Evolutionary conservation across 257 asterid genomes (phyloP), one percentile per base, ranked within the genome.

Genomic region (Avicennia marina): DNA sequence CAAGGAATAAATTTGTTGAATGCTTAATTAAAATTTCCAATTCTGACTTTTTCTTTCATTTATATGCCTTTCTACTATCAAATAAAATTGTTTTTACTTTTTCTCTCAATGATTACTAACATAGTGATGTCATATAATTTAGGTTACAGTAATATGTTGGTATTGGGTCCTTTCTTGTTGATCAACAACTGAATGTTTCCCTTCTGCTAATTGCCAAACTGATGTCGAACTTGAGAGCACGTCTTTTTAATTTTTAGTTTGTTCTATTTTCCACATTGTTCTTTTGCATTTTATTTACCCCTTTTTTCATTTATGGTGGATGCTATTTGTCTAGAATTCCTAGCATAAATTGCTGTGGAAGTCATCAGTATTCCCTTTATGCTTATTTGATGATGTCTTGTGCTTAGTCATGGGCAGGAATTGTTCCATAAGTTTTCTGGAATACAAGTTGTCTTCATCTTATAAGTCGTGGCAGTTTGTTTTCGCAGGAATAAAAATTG

Each of bases 401-500:
- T 29, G 5, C 33, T 29, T 29, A 29, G 33, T 2, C 12, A 36
- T 36, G 6, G 10, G 41, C 3, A 4, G 41, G 13, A 11, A 36
- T 36, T 31, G 18, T 32, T 10, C 18, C 13, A 1, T 11, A 5
- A 36, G 41, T 36, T 11, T 44, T 6, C 27, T 10, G 7, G 4
- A 5, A 20, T 16, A 8, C 12, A 0, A 58, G 29, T 50, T 63
- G 50, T 73, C 67, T 77, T 74, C 90, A 72, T 72, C 90, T 77
- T 76, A 86, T 68, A 67, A 86, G 86, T 63, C 83, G 58, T 55
- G 87, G 73, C 89, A 81, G 84, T 79, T 72, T 73, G 71, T 63
- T 79, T 80, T 81, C 78, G 68, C 96, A 94, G 97, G 99, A 68
- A 86, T 94, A 57, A 84, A 89, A 78, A 79, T 94, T 5, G 85